A percentile compares a stretch with the other conserved stretches of the same genome.
Evolutionary conservation across 2,329 filamentous ascomycete species (phyloP).

Genomic region (Rhynchosporium agropyri): DNA sequence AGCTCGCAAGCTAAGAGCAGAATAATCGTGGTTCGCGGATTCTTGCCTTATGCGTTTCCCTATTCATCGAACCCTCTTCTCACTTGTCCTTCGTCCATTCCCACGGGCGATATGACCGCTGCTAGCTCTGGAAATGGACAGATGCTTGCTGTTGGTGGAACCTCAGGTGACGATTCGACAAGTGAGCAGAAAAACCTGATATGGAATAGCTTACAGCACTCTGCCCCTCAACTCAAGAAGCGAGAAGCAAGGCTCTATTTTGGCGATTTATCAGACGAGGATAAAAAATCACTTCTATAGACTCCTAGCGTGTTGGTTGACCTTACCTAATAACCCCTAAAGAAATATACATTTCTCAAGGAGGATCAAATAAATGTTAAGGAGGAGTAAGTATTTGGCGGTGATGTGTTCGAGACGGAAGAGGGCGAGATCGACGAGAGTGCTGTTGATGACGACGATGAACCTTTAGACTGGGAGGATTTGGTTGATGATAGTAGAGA

Average conservation of each 20-base stretch:
- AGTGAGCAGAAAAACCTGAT: slow-evolving; percentile 40
- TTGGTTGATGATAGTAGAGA: slow-evolving; percentile 80
- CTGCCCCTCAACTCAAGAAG: slow-evolving; percentile 45
- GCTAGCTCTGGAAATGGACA: slow-evolving; percentile 53
- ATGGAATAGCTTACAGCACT: slow-evolving; percentile 31
- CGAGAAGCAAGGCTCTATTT: slow-evolving; percentile 68
- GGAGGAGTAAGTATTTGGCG: slow-evolving; percentile 54
- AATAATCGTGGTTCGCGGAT: slow-evolving; percentile 78
- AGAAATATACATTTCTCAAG: slow-evolving; percentile 83
- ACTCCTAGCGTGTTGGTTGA: slow-evolving; percentile 59
- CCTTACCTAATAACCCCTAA: slow-evolving; percentile 44
- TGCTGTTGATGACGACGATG: slow-evolving; percentile 73
- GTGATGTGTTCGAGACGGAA: slow-evolving; percentile 60
- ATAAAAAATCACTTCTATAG: slow-evolving; percentile 70
- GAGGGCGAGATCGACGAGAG: slow-evolving; percentile 77
- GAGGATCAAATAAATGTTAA: slow-evolving; percentile 72
- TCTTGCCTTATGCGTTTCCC: slow-evolving; percentile 75
- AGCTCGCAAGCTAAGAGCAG: slow-evolving; percentile 22
- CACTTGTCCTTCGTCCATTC: slow-evolving; percentile 45
- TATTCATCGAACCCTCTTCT: slow-evolving; percentile 53
- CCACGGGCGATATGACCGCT: slow-evolving; percentile 56
- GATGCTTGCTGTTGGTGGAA: slow-evolving; percentile 54
- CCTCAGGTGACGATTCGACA: slow-evolving; percentile 43
- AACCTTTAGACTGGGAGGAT: slow-evolving; percentile 59
- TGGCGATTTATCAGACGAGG: slow-evolving; percentile 80